Evolutionary conservation across 495 filamentous ascomycete genomes (phyloP).

Genomic region (Clavariopsis aquatica): DNA sequence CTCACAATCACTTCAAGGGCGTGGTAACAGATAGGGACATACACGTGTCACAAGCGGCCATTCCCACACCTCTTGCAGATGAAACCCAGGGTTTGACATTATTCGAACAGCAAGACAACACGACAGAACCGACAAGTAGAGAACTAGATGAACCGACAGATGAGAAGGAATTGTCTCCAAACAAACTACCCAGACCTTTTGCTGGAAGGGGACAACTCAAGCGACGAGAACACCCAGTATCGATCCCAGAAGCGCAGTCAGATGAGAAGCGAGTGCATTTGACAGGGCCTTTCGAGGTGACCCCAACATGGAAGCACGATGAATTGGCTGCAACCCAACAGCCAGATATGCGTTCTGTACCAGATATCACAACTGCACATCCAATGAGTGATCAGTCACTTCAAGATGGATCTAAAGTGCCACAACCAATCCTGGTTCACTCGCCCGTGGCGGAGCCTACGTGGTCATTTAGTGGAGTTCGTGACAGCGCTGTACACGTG

Average conservation of each 20-base stretch:
- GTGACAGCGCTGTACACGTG: constrained; percentile 56
- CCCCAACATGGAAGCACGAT: not conserved
- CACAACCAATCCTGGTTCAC: constrained; percentile 2
- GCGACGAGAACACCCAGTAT: constrained; percentile 34
- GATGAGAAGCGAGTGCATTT: constrained; percentile 37
- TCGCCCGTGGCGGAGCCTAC: constrained; percentile 32
- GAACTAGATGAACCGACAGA: not conserved
- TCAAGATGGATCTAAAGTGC: not conserved
- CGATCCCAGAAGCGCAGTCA: constrained; percentile 22
- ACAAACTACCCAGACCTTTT: constrained; percentile 29
- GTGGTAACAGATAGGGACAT: constrained; percentile 3
- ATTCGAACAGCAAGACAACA: not conserved
- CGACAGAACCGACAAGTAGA: not conserved
- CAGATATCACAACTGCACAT: not conserved
- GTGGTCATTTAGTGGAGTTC: constrained; percentile 44
- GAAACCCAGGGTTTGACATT: too few relatives aligned
- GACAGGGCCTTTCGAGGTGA: constrained; percentile 1
- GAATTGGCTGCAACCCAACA: constrained; percentile 2
- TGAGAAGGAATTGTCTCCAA: not conserved
- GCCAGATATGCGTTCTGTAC: not conserved
- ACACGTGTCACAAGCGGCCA: constrained; percentile 20
- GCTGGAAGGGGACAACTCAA: constrained; percentile 38
- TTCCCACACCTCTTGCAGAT: not conserved
- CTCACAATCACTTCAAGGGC: not conserved
- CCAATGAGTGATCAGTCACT: constrained; percentile 1